These are phyloP conservation scores for Cryphonectria radicalis DNA, from an alignment of 2,329 filamentous ascomycete genomes.

Conservation along the genomic window DNA sequence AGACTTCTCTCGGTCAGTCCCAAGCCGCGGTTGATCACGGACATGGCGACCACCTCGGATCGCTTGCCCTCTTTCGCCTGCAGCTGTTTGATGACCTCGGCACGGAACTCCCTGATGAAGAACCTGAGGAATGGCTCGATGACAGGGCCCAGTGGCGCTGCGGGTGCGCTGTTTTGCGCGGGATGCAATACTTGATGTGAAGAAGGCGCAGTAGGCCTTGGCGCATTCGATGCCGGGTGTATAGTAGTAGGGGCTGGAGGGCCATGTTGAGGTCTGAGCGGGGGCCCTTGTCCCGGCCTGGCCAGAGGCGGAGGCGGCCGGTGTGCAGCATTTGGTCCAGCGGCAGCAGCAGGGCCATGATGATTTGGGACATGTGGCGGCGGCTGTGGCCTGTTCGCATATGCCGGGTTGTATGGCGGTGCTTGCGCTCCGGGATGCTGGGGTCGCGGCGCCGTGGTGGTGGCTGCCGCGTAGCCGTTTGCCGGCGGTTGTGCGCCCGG, in stretches of 20 bases:
- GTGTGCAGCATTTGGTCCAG: slow-evolving; percentile 17
- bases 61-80: slow-evolving; percentile 47
- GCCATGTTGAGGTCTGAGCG: slow-evolving; percentile 7
- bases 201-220: slow-evolving; percentile 12
- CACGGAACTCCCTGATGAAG: slow-evolving; percentile 51
- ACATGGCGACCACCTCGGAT: slow-evolving; percentile 55
- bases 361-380: slow-evolving; percentile 2
- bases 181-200: slow-evolving; percentile 12
- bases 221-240: slow-evolving; percentile 12
- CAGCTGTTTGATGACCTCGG: slow-evolving; percentile 51
- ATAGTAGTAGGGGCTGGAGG: background rate
- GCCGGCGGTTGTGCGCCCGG: slow-evolving; percentile 9
- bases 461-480: slow-evolving; percentile 13
- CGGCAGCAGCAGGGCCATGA: background rate
- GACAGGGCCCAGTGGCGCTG: slow-evolving; percentile 36
- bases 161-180: slow-evolving; percentile 10
- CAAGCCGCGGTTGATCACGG: slow-evolving; percentile 55
- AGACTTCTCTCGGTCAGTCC: slow-evolving; percentile 48
- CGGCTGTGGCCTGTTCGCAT: slow-evolving; percentile 34
- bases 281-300: slow-evolving; percentile 12
- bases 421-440: slow-evolving; percentile 31
- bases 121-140: slow-evolving; percentile 50
- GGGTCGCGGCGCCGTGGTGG: slow-evolving; percentile 6
- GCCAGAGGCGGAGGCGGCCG: slow-evolving; percentile 9
- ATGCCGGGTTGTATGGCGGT: slow-evolving; percentile 39